A percentile compares a stretch with the other conserved stretches of the same genome.
Conservation (phyloP, 257 asterid species). For the Jacaranda mimosifolia region DNA sequence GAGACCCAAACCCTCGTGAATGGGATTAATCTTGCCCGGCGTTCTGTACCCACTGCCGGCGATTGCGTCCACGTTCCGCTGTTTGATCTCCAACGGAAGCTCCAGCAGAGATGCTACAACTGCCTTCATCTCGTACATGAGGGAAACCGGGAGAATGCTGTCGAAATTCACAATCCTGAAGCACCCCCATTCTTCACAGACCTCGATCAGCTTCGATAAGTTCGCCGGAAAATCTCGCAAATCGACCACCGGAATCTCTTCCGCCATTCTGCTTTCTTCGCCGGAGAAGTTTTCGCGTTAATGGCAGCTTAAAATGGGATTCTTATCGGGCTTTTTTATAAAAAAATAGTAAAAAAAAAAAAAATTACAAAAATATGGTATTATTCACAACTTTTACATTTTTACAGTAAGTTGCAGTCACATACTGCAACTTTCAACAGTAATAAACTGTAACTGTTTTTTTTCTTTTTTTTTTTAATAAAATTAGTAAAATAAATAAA, state of each 20-base stretch:
- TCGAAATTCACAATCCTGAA: slow-evolving; percentile 37
- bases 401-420: too few relatives aligned
- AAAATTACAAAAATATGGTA: too few relatives aligned
- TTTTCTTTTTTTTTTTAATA: too few relatives aligned
- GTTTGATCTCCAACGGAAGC: slow-evolving; percentile 57
- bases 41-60: slow-evolving; percentile 52
- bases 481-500: too few relatives aligned
- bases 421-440: too few relatives aligned
- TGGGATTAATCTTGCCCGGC: slow-evolving; percentile 48
- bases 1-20: slow-evolving; percentile 59
- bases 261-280: not conserved
- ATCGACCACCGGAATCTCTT: slow-evolving; percentile 4
- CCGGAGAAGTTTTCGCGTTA: not conserved
- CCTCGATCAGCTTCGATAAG: not conserved
- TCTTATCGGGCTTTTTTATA: too few relatives aligned
- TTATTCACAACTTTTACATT: too few relatives aligned
- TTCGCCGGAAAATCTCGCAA: not conserved
- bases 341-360: too few relatives aligned
- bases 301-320: not conserved
- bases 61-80: slow-evolving; percentile 45
- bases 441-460: too few relatives aligned
- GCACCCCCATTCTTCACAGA: slow-evolving; percentile 23
- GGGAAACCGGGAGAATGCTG: not conserved
- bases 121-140: slow-evolving; percentile 55
- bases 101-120: slow-evolving; percentile 50